Evolutionary conservation across 495 filamentous ascomycete species (phyloP).

Genomic region (Delitschia confertaspora): DNA sequence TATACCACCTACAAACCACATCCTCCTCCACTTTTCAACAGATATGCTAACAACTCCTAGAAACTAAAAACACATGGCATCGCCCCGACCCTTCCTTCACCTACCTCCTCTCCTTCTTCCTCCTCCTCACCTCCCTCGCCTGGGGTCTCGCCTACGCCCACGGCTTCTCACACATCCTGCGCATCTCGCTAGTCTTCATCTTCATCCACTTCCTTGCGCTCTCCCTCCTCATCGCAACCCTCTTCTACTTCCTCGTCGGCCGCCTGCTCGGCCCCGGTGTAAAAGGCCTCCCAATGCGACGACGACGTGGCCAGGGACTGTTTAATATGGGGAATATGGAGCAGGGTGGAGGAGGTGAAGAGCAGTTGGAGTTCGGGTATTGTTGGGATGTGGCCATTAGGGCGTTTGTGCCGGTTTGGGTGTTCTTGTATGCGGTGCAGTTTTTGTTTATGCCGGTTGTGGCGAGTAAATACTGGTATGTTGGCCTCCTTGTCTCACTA

Average conservation of each 20-base stretch:
- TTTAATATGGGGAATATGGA: conserved; percentile 43
- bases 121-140: conserved; percentile 61
- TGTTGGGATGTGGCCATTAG: conserved; percentile 70
- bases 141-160: conserved; percentile 64
- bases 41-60: conserved; percentile 33
- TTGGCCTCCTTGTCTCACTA: conserved; percentile 34
- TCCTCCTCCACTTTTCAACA: conserved; percentile 12
- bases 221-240: conserved; percentile 52
- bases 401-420: conserved; percentile 66
- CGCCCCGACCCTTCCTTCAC: conserved; percentile 69
- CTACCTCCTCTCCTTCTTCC: conserved; percentile 67
- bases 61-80: conserved; percentile 73
- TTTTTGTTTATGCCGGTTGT: conserved; percentile 61
- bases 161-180: conserved; percentile 47
- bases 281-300: conserved; percentile 39
- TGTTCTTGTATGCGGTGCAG: conserved; percentile 64
- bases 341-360: conserved; percentile 43
- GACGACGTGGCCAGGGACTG: conserved; percentile 50
- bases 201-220: conserved; percentile 59
- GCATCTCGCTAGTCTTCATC: conserved; percentile 54
- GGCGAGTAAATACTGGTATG: conserved; percentile 43
- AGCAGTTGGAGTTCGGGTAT: conserved; percentile 66
- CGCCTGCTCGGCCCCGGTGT: conserved; percentile 52
- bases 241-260: conserved; percentile 57
- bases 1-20: conserved; percentile 2